Percentiles rank a stretch among this genome's conserved stretches.
Evolutionary conservation across 176 grass and related monocot genomes (phyloP).

Genomic region (Puya raimondii): DNA sequence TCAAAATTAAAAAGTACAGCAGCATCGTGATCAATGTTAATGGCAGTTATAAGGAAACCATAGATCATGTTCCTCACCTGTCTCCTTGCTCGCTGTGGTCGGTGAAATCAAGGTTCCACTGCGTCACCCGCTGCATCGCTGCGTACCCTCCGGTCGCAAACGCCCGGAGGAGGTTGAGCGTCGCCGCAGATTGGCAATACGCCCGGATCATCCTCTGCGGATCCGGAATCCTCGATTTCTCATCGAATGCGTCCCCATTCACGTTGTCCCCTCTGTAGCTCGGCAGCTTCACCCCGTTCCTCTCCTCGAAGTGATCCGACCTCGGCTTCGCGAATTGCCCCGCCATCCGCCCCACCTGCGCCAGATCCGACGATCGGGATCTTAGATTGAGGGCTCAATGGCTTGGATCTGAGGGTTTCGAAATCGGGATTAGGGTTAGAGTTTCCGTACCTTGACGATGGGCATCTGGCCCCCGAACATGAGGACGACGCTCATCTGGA

Average conservation of each 20-base stretch:
- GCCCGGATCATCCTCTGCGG: constrained; percentile 86
- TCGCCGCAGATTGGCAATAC: constrained; percentile 67
- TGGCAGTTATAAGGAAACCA: background rate
- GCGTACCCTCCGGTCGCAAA: constrained; percentile 94
- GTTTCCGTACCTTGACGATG: constrained; percentile 59
- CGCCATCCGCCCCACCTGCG: constrained; percentile 83
- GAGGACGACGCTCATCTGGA: constrained; percentile 96
- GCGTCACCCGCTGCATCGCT: constrained; percentile 77
- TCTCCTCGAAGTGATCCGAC: constrained; percentile 62
- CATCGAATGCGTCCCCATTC: constrained; percentile 61
- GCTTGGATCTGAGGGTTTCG: background rate
- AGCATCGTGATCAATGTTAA: too few species aligned
- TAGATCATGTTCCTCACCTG: constrained; percentile 31
- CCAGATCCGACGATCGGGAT: background rate
- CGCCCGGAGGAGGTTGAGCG: constrained; percentile 82
- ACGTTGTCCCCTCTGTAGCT: constrained; percentile 98
- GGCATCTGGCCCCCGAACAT: constrained; percentile 98
- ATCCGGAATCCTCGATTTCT: constrained; percentile 70
- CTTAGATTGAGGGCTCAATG: background rate
- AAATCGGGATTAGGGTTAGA: background rate
- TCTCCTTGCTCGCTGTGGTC: constrained; percentile 90
- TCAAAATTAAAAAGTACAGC: too few species aligned
- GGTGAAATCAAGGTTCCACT: constrained; percentile 96
- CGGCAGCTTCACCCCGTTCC: constrained; percentile 77
- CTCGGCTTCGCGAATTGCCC: constrained; percentile 95